These are phyloP conservation scores for Rutstroemia sydowiana DNA, from an alignment of 2,329 filamentous ascomycete genomes.

Conservation along the genomic window DNA sequence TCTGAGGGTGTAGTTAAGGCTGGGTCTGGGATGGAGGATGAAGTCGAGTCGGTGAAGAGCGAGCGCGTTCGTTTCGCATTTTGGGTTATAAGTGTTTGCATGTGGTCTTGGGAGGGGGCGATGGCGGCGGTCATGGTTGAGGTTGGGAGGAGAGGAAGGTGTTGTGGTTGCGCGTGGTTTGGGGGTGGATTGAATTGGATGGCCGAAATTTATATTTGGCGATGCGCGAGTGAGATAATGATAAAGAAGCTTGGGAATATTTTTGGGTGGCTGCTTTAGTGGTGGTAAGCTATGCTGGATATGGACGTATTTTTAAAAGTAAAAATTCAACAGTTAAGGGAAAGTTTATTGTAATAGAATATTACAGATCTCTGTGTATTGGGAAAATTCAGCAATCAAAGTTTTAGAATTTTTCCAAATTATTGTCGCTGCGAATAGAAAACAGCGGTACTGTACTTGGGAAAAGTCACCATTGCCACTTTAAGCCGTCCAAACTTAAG, in stretches of 20 bases:
- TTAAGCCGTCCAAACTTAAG: not conserved
- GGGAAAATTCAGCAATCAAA: too few species aligned
- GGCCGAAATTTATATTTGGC: not conserved
- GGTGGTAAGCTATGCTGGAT: too few species aligned
- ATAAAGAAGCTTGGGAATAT: conserved; percentile 4
- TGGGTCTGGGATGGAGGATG: conserved; percentile 14
- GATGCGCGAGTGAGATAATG: not conserved
- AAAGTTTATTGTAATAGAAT: too few species aligned
- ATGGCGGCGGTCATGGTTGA: conserved; percentile 5
- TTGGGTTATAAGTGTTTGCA: conserved; percentile 35
- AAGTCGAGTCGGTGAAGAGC: conserved; percentile 33
- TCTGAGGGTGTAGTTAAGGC: conserved; percentile 25
- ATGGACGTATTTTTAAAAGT: too few species aligned
- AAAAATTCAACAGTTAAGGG: too few species aligned
- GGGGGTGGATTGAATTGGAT: not conserved
- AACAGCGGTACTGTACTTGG: too few species aligned
- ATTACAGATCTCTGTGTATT: too few species aligned
- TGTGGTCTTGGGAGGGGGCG: conserved; percentile 19
- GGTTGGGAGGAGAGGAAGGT: not conserved
- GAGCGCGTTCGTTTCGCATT: conserved; percentile 37
- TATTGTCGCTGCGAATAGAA: too few species aligned
- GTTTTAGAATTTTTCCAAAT: too few species aligned
- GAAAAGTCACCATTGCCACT: not conserved
- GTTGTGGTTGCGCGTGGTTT: not conserved
- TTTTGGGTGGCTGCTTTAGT: conserved; percentile 1